Percentiles rank a stretch among this genome's conserved stretches.
Conservation (phyloP, 805 yeast species). For the Lipomyces yamadae region DNA sequence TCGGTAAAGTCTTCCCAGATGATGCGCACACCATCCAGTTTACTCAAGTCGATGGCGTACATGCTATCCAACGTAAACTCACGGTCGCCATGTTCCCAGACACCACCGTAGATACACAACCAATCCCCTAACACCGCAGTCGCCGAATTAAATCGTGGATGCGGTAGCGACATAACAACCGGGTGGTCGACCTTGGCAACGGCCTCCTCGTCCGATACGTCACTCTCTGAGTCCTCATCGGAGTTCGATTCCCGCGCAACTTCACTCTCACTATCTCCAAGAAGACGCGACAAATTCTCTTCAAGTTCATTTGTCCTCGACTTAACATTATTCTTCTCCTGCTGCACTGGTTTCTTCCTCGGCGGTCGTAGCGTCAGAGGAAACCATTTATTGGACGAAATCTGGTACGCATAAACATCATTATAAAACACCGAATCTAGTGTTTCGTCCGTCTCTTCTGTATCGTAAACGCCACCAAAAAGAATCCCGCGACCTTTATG, state of each 20-base stretch:
- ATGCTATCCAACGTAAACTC: conserved; percentile 85
- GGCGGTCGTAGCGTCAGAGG: conserved; percentile 66
- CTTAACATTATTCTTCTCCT: conserved; percentile 51
- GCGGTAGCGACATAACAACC: conserved; percentile 66
- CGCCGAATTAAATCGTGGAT: conserved; percentile 84
- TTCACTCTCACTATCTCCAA: conserved; percentile 40
- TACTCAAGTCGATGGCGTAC: conserved; percentile 83
- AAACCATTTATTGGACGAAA: conserved; percentile 89
- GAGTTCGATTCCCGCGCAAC: conserved; percentile 35
- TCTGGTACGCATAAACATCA: conserved; percentile 76
- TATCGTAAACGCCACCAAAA: conserved; percentile 96
- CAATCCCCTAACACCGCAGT: conserved; percentile 84
- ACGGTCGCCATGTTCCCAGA: conserved; percentile 84
- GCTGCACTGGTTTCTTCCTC: conserved; percentile 54
- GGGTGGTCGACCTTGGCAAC: conserved; percentile 57
- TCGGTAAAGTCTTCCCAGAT: conserved; percentile 81
- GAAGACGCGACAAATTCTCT: conserved; percentile 64
- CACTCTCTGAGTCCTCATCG: conserved; percentile 46
- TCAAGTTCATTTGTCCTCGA: conserved; percentile 76
- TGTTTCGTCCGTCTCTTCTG: conserved; percentile 92
- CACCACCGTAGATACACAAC: conserved; percentile 85
- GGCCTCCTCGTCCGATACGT: conserved; percentile 47
- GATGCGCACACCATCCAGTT: conserved; percentile 83
- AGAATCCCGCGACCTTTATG: conserved; percentile 91
- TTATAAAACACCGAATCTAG: conserved; percentile 84